phyloP scores from a whole-genome alignment of 352 stramenopile species.

The Phytophthora multivora region DNA sequence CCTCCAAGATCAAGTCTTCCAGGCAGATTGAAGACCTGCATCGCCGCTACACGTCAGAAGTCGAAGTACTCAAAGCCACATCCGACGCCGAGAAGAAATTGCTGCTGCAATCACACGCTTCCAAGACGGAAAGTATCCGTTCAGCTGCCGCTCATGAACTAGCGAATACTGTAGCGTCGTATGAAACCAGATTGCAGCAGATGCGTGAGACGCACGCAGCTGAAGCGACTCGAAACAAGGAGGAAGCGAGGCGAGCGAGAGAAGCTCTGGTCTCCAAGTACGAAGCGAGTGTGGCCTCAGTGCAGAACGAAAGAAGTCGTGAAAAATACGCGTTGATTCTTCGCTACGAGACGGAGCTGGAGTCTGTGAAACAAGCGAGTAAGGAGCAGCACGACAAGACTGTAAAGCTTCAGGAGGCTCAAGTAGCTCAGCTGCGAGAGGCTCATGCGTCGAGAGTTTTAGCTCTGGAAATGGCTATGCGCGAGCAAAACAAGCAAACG shows the following conservation, averaged over 20 bases:
- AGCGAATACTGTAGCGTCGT: constrained; percentile 23
- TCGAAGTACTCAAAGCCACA: constrained; percentile 20
- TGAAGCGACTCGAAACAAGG: constrained; percentile 19
- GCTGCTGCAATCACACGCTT: constrained; percentile 25
- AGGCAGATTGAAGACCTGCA: constrained; percentile 33
- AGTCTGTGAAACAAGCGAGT: constrained; percentile 38
- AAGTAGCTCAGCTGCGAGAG: constrained; percentile 49
- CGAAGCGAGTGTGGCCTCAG: constrained; percentile 18
- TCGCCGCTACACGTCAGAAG: constrained; percentile 27
- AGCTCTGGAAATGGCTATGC: constrained; percentile 46
- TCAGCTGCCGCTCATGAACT: constrained; percentile 24
- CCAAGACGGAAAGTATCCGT: constrained; percentile 25
- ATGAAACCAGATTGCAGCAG: constrained; percentile 21
- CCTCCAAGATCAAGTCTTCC: constrained; percentile 4
- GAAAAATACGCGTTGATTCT: constrained; percentile 34
- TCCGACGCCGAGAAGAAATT: constrained; percentile 14
- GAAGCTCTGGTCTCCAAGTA: constrained; percentile 36
- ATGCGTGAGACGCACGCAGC: constrained; percentile 18
- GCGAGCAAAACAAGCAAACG: constrained; percentile 44
- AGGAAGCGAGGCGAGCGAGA: constrained; percentile 15
- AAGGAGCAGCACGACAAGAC: constrained; percentile 43
- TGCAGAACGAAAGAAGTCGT: constrained; percentile 27
- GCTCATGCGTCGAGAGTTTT: constrained; percentile 45
- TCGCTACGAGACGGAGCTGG: constrained; percentile 57
- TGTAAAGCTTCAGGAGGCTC: constrained; percentile 31